Percentiles rank a stretch among this genome's conserved stretches.
phyloP scores from a whole-genome alignment of 345 rosid genomes.

The Reutealis trisperma region DNA sequence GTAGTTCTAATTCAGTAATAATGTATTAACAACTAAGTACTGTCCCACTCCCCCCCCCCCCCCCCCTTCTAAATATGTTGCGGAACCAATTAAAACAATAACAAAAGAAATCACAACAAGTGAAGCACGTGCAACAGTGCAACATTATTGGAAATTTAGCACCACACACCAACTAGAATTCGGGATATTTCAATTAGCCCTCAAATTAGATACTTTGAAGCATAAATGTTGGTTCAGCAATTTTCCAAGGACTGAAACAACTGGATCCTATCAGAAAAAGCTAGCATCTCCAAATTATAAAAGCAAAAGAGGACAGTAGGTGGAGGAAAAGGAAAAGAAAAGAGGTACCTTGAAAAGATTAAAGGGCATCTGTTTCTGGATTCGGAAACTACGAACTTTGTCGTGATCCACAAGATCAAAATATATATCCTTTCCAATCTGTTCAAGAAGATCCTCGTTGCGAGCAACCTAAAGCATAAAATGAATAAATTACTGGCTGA shows the following conservation, averaged over 20 bases:
- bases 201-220: neutral
- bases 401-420: slow-evolving; percentile 59
- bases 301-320: neutral
- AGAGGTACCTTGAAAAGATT: slow-evolving; percentile 70
- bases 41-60: too few relatives aligned
- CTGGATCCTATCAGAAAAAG: neutral
- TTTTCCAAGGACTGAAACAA: neutral
- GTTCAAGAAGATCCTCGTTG: slow-evolving; percentile 47
- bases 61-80: too few relatives aligned
- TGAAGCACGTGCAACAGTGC: too few relatives aligned
- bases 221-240: neutral
- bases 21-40: too few relatives aligned
- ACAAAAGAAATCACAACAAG: too few relatives aligned
- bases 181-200: neutral
- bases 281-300: neutral
- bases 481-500: neutral
- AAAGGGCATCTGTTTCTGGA: slow-evolving; percentile 82
- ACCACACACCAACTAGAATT: neutral
- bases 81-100: too few relatives aligned
- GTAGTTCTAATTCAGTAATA: too few relatives aligned
- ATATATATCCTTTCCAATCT: slow-evolving; percentile 49
- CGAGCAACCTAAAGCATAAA: slow-evolving; percentile 42
- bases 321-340: neutral
- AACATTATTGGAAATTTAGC: neutral
- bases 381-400: slow-evolving; percentile 85